Evolutionary conservation across 2,329 filamentous ascomycete genomes (phyloP).

Genomic region (Colletotrichum tamarilloi): DNA sequence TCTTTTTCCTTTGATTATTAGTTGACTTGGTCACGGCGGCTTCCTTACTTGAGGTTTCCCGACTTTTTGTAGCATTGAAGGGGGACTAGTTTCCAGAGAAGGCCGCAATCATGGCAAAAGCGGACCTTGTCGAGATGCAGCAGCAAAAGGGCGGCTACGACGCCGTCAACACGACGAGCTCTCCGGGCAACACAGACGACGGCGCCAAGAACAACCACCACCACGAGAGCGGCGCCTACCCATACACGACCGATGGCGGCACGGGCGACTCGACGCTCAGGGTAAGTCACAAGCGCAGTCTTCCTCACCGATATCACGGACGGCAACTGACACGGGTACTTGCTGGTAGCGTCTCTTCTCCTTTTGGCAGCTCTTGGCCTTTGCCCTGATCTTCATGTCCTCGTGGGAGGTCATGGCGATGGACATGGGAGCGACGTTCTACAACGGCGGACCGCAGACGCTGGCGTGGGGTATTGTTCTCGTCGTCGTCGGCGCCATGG

Average conservation of each 20-base stretch:
- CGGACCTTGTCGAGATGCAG: constrained; percentile 13
- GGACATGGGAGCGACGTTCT: constrained; percentile 32
- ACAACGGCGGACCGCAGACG: constrained; percentile 31
- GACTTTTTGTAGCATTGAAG: too few species aligned
- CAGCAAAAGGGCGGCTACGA: constrained; percentile 15
- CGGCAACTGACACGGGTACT: neutral
- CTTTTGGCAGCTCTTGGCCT: constrained; percentile 29
- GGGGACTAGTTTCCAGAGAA: too few species aligned
- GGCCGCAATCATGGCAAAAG: neutral
- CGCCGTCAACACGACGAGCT: constrained; percentile 25
- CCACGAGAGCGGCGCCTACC: neutral
- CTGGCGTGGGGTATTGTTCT: constrained; percentile 31
- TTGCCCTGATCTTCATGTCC: constrained; percentile 32
- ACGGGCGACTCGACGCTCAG: constrained; percentile 12
- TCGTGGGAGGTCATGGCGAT: constrained; percentile 34
- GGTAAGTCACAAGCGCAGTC: neutral
- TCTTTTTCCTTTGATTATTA: neutral
- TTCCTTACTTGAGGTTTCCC: neutral
- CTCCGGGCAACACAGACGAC: constrained; percentile 15
- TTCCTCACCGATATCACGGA: too few species aligned
- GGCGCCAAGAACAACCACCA: neutral
- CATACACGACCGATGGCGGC: neutral
- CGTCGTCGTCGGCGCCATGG: constrained; percentile 30
- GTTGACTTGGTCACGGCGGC: too few species aligned
- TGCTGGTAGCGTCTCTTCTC: constrained; percentile 21